phyloP scores from a whole-genome alignment of 2,329 filamentous ascomycete genomes.

The Fusarium tricinctum region DNA sequence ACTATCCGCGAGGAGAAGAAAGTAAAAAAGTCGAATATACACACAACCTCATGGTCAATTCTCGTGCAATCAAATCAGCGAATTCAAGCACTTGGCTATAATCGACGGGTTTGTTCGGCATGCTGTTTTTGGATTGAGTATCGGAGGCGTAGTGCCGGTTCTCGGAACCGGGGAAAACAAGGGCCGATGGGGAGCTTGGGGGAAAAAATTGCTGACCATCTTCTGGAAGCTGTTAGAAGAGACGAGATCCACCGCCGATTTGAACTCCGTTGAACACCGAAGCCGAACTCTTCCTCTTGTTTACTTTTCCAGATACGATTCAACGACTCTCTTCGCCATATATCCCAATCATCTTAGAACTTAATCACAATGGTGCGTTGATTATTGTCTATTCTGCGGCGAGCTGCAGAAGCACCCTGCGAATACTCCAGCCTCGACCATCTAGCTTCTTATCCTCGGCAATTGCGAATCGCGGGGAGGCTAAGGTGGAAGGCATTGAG shows the following conservation, averaged over 20 bases:
- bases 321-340: constrained; percentile 35
- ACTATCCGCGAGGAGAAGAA: constrained; percentile 5
- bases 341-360: constrained; percentile 10
- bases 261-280: constrained; percentile 47
- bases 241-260: constrained; percentile 52
- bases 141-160: constrained; percentile 22
- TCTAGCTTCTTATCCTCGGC: constrained; percentile 42
- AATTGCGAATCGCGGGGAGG: constrained; percentile 29
- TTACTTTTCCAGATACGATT: constrained; percentile 37
- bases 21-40: constrained; percentile 25
- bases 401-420: constrained; percentile 2
- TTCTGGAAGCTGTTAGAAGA: constrained; percentile 61
- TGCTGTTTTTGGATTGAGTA: constrained; percentile 21
- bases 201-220: constrained; percentile 56
- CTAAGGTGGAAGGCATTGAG: constrained; percentile 2
- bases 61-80: neutral
- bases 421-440: constrained; percentile 13
- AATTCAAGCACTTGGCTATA: neutral
- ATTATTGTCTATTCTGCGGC: constrained; percentile 1
- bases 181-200: constrained; percentile 46
- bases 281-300: constrained; percentile 34
- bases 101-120: constrained; percentile 8
- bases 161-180: constrained; percentile 55
- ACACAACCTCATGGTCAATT: constrained; percentile 3
- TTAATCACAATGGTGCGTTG: constrained; percentile 52